Percentiles rank a stretch among this genome's conserved stretches.
phyloP scores from a whole-genome alignment of 2,329 filamentous ascomycete genomes.

The Cytospora chrysosperma region DNA sequence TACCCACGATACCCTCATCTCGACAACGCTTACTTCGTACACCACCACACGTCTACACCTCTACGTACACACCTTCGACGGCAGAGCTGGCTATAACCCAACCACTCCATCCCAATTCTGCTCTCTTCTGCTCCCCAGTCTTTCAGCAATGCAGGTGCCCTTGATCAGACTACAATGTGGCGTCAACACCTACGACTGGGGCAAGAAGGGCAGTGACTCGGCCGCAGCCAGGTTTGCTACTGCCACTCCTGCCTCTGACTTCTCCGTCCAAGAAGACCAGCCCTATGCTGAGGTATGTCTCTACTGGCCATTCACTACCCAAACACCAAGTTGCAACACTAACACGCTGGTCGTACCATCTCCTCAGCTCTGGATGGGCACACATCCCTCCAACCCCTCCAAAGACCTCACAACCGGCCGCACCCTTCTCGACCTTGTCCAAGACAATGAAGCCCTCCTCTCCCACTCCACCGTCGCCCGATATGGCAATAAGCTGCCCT shows the following conservation, averaged over 20 bases:
- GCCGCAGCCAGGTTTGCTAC: conserved; percentile 87
- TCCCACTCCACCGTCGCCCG: conserved; percentile 69
- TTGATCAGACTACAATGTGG: conserved; percentile 84
- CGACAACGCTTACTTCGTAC: background rate
- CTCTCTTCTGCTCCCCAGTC: background rate
- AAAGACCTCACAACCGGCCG: conserved; percentile 83
- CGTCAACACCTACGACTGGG: conserved; percentile 99
- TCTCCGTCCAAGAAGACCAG: conserved; percentile 79
- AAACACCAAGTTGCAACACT: background rate
- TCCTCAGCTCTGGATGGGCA: conserved; percentile 93
- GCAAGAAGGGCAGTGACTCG: conserved; percentile 84
- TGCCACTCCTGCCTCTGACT: conserved; percentile 72
- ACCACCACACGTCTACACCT: background rate
- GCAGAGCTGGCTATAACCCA: background rate
- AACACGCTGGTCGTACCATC: conserved; percentile 19
- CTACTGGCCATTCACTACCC: background rate
- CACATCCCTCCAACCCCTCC: conserved; percentile 92
- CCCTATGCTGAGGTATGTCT: conserved; percentile 83
- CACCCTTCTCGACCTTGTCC: conserved; percentile 80
- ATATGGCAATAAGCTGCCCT: conserved; percentile 83
- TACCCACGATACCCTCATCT: background rate
- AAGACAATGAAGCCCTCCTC: conserved; percentile 82
- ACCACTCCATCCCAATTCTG: background rate
- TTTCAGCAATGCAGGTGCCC: conserved; percentile 66
- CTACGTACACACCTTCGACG: background rate